Evolutionary conservation across 495 filamentous ascomycete species (phyloP), one percentile per base, ranked within the genome.

Genomic region (Elasticomyces elasticus): DNA sequence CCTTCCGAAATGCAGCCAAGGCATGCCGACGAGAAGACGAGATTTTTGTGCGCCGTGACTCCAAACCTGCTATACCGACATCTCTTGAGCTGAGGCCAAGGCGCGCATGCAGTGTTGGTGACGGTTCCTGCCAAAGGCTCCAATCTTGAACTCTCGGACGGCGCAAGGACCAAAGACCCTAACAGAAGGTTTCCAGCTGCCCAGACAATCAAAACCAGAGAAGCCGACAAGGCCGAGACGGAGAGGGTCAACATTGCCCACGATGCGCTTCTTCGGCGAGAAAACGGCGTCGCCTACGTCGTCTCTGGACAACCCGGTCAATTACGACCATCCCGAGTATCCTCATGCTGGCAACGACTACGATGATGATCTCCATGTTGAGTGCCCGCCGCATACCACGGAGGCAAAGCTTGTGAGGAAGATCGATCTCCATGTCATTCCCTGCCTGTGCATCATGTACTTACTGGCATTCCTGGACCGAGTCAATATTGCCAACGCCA

Each of bases 341-440:
- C 47, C 57, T 30, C 28, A 40, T 23, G 17, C 47, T n/a, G n/a
- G n/a, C n/a, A 27, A 53, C 26, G 62, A 41, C 27, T 60, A 66
- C 43, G 58, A 57, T 37, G 54, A 60, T 30, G 59, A 58, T 47
- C 47, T 65, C 6, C 48, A 49, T n/a, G 62, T 68, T 17, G 52
- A 42, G 24, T 71, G 69, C 55, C 79, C 82, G 20, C 62, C 79
- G 20, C 76, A 82, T 51, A 88, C 84, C 30, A 86, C 83, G 11
- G 86, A 91, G 72, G 75, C 78, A 57, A 79, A 72, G 59, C 72
- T 96, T 43, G 78, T 87, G 69, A 69, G 76, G 57, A 85, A 83
- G 63, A 86, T 95, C 60, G 90, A 97, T 66, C 70, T 80, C 62
- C 82, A 83, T 60, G 75, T 95, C 25, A 73, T 97, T 43, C 90